Conservation (phyloP, 2,329 filamentous ascomycete species). For the Pseudocercospora ulei region DNA sequence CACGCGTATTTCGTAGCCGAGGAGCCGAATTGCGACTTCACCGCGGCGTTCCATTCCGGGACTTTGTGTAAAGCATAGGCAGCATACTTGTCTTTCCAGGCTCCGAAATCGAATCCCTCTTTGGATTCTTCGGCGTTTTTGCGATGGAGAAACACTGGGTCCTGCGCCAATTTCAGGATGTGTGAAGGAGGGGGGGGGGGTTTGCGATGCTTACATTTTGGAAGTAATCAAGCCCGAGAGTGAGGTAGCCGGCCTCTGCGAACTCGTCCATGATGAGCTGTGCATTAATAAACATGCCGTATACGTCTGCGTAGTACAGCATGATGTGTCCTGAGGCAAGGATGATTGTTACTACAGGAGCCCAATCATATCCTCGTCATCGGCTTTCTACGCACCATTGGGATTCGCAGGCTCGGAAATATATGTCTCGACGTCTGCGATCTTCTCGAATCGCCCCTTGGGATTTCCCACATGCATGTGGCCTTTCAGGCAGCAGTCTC, state of each 20-base stretch:
- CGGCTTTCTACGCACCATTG: too few relatives aligned
- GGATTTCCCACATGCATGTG: conserved; percentile 22
- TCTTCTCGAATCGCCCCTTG: conserved; percentile 16
- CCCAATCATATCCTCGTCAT: too few relatives aligned
- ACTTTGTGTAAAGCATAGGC: conserved; percentile 39
- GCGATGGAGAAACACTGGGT: conserved; percentile 20
- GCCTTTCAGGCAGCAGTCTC: conserved; percentile 23
- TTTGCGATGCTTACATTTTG: conserved; percentile 13
- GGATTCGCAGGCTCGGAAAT: conserved; percentile 14
- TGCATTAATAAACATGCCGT: conserved; percentile 23
- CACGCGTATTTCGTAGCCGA: conserved; percentile 36
- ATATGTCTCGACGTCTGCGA: conserved; percentile 24
- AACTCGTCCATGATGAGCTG: conserved; percentile 23
- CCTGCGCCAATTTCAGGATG: conserved; percentile 1
- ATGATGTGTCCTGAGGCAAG: conserved; percentile 23
- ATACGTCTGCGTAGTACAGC: conserved; percentile 24
- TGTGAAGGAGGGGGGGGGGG: background rate
- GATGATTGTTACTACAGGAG: too few relatives aligned
- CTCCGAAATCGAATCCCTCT: conserved; percentile 42
- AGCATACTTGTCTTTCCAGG: conserved; percentile 43
- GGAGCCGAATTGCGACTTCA: conserved; percentile 34
- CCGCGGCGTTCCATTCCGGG: conserved; percentile 40
- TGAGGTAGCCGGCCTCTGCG: conserved; percentile 21
- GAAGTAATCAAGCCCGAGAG: conserved; percentile 24
- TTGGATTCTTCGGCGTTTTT: conserved; percentile 30